A percentile compares a stretch with the other conserved stretches of the same genome.
Conservation (phyloP, 1,284 basidiomycete genomes). For the Xerocomus nothofagi region DNA sequence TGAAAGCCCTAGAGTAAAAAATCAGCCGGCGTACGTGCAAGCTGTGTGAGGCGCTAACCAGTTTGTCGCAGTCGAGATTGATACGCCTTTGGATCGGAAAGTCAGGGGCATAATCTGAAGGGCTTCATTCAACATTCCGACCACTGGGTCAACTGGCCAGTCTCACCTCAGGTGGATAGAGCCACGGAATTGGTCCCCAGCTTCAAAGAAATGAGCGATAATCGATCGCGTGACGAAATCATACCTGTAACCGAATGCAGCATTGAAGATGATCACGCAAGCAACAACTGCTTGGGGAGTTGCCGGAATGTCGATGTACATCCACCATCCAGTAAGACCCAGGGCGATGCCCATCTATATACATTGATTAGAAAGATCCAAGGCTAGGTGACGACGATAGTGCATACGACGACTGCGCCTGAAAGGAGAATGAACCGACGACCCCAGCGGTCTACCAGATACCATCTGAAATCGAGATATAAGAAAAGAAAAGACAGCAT, state of each 20-base stretch:
- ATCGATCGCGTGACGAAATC: conserved; percentile 12
- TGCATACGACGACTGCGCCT: conserved; percentile 80
- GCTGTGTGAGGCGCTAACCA: conserved; percentile 21
- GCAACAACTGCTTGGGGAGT: conserved; percentile 89
- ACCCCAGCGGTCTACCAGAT: conserved; percentile 91
- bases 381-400: conserved; percentile 2
- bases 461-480: conserved; percentile 66
- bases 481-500: conserved; percentile 1
- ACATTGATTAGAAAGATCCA: conserved; percentile 3
- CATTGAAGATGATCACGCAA: conserved; percentile 94
- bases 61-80: conserved; percentile 83
- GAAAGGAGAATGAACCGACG: conserved; percentile 88
- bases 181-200: conserved; percentile 83
- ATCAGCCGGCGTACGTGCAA: conserved; percentile 34
- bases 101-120: conserved; percentile 86
- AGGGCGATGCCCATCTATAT: conserved; percentile 78
- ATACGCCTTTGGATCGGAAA: conserved; percentile 93
- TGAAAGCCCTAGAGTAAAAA: conserved; percentile 67
- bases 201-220: conserved; percentile 25
- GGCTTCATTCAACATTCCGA: conserved; percentile 7
- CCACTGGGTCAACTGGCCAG: conserved; percentile 1
- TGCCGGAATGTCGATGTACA: conserved; percentile 85
- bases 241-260: conserved; percentile 85
- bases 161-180: conserved; percentile 83
- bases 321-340: conserved; percentile 85